Evolutionary conservation across 176 grass and related monocot species (phyloP).

Genomic region (Phoenix dactylifera): DNA sequence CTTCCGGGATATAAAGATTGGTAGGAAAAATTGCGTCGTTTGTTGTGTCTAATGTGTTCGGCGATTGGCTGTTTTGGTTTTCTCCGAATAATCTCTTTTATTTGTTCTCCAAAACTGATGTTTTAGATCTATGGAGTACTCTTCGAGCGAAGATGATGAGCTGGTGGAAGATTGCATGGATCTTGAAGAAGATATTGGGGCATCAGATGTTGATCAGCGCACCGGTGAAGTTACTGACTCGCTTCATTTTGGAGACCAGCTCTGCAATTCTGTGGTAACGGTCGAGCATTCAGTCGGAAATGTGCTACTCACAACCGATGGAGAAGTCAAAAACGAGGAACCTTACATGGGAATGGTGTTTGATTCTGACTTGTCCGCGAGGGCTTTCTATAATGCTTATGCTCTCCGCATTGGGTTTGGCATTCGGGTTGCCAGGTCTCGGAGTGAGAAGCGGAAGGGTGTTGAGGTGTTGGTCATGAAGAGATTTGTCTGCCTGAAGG

Average conservation of each 20-base stretch:
- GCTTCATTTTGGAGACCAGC: conserved; percentile 15
- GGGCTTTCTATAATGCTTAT: conserved; percentile 65
- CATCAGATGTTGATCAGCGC: conserved; percentile 25
- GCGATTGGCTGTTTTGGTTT: too few species aligned
- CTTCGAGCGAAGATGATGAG: conserved; percentile 67
- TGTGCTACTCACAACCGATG: conserved; percentile 25
- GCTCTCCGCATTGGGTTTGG: conserved; percentile 59
- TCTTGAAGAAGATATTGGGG: conserved; percentile 39
- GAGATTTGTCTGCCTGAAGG: conserved; percentile 95
- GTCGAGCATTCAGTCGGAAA: conserved; percentile 19
- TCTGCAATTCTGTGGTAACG: conserved; percentile 4
- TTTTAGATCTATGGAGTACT: conserved; percentile 56
- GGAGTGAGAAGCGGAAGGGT: conserved; percentile 69
- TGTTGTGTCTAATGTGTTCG: too few species aligned
- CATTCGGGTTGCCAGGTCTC: conserved; percentile 83
- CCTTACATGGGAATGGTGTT: conserved; percentile 80
- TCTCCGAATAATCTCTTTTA: too few species aligned
- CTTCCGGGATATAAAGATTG: too few species aligned
- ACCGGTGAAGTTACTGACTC: conserved; percentile 11
- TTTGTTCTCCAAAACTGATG: neutral
- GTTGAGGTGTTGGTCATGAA: conserved; percentile 81
- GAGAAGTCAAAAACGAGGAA: conserved; percentile 29
- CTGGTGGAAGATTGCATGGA: conserved; percentile 52
- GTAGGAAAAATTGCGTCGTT: too few species aligned
- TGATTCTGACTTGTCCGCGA: conserved; percentile 55